phyloP scores from a whole-genome alignment of 176 grass and related monocot genomes.

The Eleusine indica region DNA sequence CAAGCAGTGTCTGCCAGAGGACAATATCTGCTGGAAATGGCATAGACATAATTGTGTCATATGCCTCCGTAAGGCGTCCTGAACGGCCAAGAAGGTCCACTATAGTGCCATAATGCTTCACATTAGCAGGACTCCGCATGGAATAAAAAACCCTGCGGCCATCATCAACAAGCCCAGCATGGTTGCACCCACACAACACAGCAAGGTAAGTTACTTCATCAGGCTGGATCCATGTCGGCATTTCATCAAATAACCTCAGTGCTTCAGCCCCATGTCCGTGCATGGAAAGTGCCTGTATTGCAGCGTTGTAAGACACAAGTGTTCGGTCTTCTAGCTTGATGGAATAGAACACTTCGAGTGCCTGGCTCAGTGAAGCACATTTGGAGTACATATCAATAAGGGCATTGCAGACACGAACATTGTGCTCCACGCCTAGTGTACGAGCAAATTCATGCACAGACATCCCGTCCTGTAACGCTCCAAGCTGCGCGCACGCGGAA shows the following conservation, averaged over 20 bases:
- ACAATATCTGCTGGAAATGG: slow-evolving; percentile 69
- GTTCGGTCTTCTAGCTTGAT: slow-evolving; percentile 45
- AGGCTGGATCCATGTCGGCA: slow-evolving; percentile 55
- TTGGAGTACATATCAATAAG: slow-evolving; percentile 95
- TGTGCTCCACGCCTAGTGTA: slow-evolving; percentile 30
- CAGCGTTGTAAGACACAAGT: slow-evolving; percentile 78
- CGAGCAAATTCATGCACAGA: slow-evolving; percentile 58
- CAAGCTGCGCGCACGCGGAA: slow-evolving; percentile 71
- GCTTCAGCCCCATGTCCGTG: slow-evolving; percentile 66
- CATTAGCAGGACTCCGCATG: slow-evolving; percentile 62
- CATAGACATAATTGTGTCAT: slow-evolving; percentile 67
- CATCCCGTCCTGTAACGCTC: slow-evolving; percentile 47
- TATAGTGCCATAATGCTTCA: slow-evolving; percentile 85
- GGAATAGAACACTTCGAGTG: slow-evolving; percentile 62
- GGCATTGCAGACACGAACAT: slow-evolving; percentile 56
- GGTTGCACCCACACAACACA: slow-evolving; percentile 74
- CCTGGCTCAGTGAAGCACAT: slow-evolving; percentile 62
- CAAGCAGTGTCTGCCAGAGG: slow-evolving; percentile 87
- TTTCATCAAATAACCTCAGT: slow-evolving; percentile 73
- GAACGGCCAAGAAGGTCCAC: slow-evolving; percentile 80
- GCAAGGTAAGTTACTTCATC: slow-evolving; percentile 78
- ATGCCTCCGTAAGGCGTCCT: slow-evolving; percentile 66
- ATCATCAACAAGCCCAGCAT: slow-evolving; percentile 79
- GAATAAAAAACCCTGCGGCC: slow-evolving; percentile 67
- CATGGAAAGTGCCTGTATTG: slow-evolving; percentile 62